Evolutionary conservation across 768 basidiomycete genomes (phyloP).

Genomic region (Paxillus rubicundulus): DNA sequence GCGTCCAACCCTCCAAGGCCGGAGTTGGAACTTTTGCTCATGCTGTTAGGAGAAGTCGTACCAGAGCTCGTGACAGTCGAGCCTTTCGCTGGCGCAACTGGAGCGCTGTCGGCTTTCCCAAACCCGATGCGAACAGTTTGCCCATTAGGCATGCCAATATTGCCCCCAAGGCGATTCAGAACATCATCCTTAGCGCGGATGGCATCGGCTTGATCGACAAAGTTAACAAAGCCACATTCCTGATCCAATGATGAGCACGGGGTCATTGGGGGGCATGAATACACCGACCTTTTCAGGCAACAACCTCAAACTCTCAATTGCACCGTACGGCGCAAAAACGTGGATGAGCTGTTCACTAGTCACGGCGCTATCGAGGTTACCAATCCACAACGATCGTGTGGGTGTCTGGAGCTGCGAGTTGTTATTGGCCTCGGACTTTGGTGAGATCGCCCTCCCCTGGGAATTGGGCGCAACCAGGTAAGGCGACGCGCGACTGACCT

Average conservation of each 20-base stretch:
- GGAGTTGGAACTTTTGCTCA: constrained; percentile 50
- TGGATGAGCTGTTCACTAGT: constrained; percentile 93
- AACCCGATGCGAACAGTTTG: constrained; percentile 97
- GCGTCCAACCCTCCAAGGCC: constrained; percentile 73
- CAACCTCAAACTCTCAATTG: constrained; percentile 92
- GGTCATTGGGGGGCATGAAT: not conserved
- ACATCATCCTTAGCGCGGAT: constrained; percentile 98
- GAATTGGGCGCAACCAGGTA: constrained; percentile 69
- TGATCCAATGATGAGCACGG: constrained; percentile 35
- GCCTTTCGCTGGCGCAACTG: constrained; percentile 84
- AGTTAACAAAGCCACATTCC: constrained; percentile 99
- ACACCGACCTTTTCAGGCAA: constrained; percentile 88
- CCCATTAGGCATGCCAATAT: constrained; percentile 91
- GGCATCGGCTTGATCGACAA: constrained; percentile 94
- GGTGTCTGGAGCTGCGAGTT: constrained; percentile 85
- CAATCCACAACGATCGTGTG: constrained; percentile 96
- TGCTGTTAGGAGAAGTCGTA: constrained; percentile 59
- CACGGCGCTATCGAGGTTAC: constrained; percentile 92
- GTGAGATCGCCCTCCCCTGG: constrained; percentile 76
- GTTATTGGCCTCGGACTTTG: constrained; percentile 66
- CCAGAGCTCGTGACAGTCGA: constrained; percentile 58
- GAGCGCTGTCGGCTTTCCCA: constrained; percentile 96
- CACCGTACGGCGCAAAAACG: constrained; percentile 95
- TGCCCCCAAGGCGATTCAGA: constrained; percentile 89
- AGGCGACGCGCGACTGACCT: constrained; percentile 56